These are phyloP conservation scores for Cryphonectria nitschkei DNA, from an alignment of 2,329 filamentous ascomycete genomes.

Conservation along the genomic window DNA sequence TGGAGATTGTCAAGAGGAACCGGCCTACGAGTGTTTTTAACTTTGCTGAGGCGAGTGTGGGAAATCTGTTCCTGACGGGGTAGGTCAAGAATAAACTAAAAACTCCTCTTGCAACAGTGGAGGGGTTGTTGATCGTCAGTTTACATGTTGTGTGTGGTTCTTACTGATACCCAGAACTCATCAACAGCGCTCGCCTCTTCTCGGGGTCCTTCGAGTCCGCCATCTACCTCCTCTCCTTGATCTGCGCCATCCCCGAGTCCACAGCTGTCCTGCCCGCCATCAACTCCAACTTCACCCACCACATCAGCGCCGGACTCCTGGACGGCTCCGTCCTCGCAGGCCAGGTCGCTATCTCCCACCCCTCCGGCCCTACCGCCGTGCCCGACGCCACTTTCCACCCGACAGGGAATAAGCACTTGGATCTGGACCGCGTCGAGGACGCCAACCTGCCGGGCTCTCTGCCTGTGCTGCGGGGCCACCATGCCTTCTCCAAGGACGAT, in stretches of 20 bases:
- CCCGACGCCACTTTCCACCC: conserved; percentile 39
- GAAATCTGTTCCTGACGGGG: conserved; percentile 81
- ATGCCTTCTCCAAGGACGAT: conserved; percentile 77
- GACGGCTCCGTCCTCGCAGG: conserved; percentile 82
- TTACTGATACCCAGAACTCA: background rate
- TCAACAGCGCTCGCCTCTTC: conserved; percentile 72
- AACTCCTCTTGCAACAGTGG: too few species aligned
- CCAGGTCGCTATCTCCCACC: conserved; percentile 91
- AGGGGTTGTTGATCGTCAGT: background rate
- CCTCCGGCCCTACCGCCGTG: conserved; percentile 65
- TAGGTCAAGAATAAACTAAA: conserved; percentile 30
- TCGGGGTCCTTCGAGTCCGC: conserved; percentile 90
- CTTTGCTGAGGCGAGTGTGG: conserved; percentile 75
- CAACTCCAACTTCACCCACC: conserved; percentile 93
- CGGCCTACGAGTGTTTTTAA: conserved; percentile 76
- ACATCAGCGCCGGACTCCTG: conserved; percentile 82
- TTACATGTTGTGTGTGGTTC: background rate
- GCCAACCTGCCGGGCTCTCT: conserved; percentile 82
- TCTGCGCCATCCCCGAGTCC: conserved; percentile 79
- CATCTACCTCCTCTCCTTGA: conserved; percentile 85
- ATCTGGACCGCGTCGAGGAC: conserved; percentile 73
- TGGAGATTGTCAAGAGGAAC: conserved; percentile 78
- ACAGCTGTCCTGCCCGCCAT: conserved; percentile 86
- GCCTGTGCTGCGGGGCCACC: conserved; percentile 76
- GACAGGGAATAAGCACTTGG: conserved; percentile 47